A percentile compares a stretch with the other conserved stretches of the same genome.
phyloP scores from a whole-genome alignment of 805 yeast species.

The Candida pseudoglaebosa region DNA sequence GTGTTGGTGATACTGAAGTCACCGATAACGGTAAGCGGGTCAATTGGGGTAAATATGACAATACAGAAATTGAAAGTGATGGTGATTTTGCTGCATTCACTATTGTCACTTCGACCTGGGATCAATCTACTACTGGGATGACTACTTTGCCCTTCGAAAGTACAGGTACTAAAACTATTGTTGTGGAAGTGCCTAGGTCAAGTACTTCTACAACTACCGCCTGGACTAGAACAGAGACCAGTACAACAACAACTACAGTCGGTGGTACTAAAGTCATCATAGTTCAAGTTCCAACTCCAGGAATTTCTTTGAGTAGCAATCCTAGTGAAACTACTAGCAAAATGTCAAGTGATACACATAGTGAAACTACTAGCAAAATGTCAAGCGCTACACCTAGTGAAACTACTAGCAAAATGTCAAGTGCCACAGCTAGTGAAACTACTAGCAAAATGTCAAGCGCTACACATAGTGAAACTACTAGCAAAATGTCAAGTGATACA shows the following conservation, averaged over 20 bases:
- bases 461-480: too few relatives aligned
- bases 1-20: neutral
- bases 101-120: neutral
- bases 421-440: too few relatives aligned
- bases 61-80: neutral
- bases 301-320: constrained; percentile 12
- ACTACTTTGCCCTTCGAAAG: neutral
- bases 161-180: constrained; percentile 5
- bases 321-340: too few relatives aligned
- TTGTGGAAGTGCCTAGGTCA: neutral
- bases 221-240: neutral
- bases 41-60: neutral
- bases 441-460: too few relatives aligned
- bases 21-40: neutral
- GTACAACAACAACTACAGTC: neutral
- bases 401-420: too few relatives aligned
- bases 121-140: neutral
- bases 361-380: too few relatives aligned
- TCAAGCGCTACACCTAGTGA: too few relatives aligned
- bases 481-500: too few relatives aligned
- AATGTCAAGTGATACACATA: too few relatives aligned
- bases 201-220: neutral
- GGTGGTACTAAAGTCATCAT: neutral
- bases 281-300: constrained; percentile 10
- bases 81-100: constrained; percentile 5